Conservation (phyloP, 2,329 filamentous ascomycete genomes). For the Metarhizium album region DNA sequence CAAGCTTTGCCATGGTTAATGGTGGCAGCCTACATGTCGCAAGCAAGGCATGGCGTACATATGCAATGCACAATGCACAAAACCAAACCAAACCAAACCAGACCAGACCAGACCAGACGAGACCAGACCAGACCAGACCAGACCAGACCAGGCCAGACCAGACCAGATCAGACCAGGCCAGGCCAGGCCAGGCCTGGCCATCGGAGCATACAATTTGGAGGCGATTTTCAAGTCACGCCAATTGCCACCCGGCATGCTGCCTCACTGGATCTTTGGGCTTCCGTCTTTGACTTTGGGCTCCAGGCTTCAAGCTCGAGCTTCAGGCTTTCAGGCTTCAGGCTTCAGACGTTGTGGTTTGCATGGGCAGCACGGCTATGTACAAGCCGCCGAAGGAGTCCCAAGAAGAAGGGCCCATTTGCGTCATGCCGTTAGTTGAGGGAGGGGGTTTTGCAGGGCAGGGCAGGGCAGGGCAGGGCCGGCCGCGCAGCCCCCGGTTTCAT, state of each 20-base stretch:
- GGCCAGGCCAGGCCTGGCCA: too few relatives aligned
- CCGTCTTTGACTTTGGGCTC: neutral
- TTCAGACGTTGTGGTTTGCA: neutral
- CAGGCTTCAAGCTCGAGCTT: neutral
- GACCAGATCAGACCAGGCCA: too few relatives aligned
- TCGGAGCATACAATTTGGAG: neutral
- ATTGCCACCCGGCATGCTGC: neutral
- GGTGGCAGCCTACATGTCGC: neutral
- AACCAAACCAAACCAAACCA: neutral
- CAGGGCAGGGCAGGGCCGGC: constrained; percentile 3
- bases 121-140: too few relatives aligned
- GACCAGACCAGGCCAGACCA: too few relatives aligned
- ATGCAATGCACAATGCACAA: neutral
- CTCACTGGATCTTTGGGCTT: neutral
- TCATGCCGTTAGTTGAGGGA: neutral
- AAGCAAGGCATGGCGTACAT: neutral
- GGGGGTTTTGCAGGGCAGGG: neutral
- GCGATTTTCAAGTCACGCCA: neutral
- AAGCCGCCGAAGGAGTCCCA: neutral
- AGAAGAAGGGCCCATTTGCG: neutral
- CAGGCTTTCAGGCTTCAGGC: neutral
- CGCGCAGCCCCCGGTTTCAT: constrained; percentile 3
- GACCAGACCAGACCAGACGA: too few relatives aligned
- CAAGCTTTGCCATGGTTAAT: neutral
- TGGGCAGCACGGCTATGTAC: neutral